Base-by-base conservation (phyloP, 805 yeast species). In the Wilhelminamyces savonicus region DNA sequence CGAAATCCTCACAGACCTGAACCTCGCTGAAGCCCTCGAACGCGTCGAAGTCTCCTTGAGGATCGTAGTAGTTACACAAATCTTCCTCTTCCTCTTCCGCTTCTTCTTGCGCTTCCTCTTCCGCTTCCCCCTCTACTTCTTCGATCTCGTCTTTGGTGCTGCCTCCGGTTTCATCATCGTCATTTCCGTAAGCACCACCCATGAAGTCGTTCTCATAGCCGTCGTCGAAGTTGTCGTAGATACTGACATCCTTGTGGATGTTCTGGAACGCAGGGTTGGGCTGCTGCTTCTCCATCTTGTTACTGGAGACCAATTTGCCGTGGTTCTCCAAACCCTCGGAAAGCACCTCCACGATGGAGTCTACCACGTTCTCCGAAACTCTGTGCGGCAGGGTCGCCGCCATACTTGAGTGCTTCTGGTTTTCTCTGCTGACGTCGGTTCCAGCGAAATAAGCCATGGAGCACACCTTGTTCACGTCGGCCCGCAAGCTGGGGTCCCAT, bases 401-500 rank as follows among this genome's bases (percentile, higher is more conserved):
- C 11, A n/a, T 7, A 12, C 16, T 24, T 32, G n/a, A 23, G 21
- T 31, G 38, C 39, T 23, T 32, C 35, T 21, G 46, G 46, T 14
- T 41, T n/a, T n/a, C n/a, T n/a, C n/a, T n/a, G n/a, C n/a, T n/a
- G n/a, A n/a, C n/a, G n/a, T n/a, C n/a, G n/a, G n/a, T n/a, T n/a
- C n/a, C n/a, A n/a, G n/a, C 53, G 52, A 82, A 82, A 49, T 76
- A 82, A 0, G 68, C 56, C 71, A 73, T 61, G 11, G 54, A 29
- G 35, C 76, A 59, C 18, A 82, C 40, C 7, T 54, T 53, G 1
- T 62, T 61, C 2, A 71, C 80, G 22, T 70, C 67, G 0, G 74
- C 69, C 40, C 94, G 66, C n/a, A 54, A 48, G n/a, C 55, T 52
- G 2, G 95, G 94, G 54, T 85, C 78, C 95, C 96, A 87, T 29